A percentile compares a stretch with the other conserved stretches of the same genome.
These are phyloP conservation scores for Buddleja alternifolia DNA, from an alignment of 257 asterid genomes.

Conservation along the genomic window DNA sequence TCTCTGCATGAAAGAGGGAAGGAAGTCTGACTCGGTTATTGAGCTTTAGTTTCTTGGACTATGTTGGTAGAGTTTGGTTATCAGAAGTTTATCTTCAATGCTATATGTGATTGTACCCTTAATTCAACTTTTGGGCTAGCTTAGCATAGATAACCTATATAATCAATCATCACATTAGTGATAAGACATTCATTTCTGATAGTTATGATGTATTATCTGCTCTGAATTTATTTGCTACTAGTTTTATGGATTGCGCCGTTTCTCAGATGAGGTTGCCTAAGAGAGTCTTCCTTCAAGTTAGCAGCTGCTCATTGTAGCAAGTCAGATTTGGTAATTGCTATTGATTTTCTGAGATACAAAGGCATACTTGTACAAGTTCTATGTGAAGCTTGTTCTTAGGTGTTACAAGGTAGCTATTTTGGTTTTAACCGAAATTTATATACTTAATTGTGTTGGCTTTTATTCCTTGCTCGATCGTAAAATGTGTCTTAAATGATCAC, in stretches of 20 bases:
- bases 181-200: not conserved
- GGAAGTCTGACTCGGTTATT: slow-evolving; percentile 5
- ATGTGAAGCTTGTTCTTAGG: too few species aligned
- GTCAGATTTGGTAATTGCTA: too few species aligned
- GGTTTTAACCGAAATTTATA: too few species aligned
- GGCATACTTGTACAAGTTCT: too few species aligned
- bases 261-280: too few species aligned
- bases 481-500: too few species aligned
- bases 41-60: not conserved
- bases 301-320: too few species aligned
- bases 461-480: too few species aligned
- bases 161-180: not conserved
- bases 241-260: not conserved
- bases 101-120: slow-evolving; percentile 16
- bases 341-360: too few species aligned
- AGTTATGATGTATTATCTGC: slow-evolving; percentile 10
- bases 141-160: not conserved
- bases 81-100: slow-evolving; percentile 8
- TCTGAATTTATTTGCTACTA: slow-evolving; percentile 4
- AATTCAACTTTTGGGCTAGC: not conserved
- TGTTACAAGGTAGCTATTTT: too few species aligned
- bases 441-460: too few species aligned
- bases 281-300: too few species aligned
- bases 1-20: not conserved
- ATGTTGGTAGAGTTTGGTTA: not conserved